Conservation (phyloP, 192 early-diverging fungal genomes). For the Backusella liffmaniae region DNA sequence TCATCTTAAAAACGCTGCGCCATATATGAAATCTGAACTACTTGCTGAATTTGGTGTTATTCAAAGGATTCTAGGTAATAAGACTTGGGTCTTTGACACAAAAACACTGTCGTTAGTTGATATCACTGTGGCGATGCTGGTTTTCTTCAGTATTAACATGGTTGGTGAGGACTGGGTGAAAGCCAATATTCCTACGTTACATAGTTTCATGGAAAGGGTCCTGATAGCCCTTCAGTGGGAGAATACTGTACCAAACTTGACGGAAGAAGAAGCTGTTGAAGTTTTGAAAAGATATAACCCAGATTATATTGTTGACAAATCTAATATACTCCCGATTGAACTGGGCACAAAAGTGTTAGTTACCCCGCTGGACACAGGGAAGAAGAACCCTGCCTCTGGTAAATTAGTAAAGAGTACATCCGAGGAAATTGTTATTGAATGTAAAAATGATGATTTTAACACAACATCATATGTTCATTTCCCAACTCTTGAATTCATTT, state of each 20-base stretch:
- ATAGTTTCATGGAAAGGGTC: neutral
- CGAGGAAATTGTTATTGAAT: constrained; percentile 4
- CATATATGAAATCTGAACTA: neutral
- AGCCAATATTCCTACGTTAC: neutral
- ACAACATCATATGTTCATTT: neutral
- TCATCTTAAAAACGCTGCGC: neutral
- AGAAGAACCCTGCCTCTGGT: neutral
- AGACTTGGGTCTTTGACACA: constrained; percentile 22
- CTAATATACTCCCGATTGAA: neutral
- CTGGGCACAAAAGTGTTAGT: neutral
- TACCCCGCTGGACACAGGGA: neutral
- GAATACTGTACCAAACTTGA: neutral
- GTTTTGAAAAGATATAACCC: neutral
- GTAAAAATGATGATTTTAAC: neutral
- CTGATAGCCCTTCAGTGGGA: neutral
- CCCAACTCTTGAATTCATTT: neutral
- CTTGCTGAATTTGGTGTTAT: constrained; percentile 10
- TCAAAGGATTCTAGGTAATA: neutral
- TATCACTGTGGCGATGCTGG: constrained; percentile 12
- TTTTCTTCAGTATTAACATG: neutral
- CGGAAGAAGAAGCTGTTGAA: neutral
- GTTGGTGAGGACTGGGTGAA: neutral
- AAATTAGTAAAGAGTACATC: neutral
- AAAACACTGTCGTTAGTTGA: constrained; percentile 7
- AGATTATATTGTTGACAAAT: neutral